Evolutionary conservation across 805 yeast genomes (phyloP).

Genomic region (Wickerhamomyces strasburgensis): DNA sequence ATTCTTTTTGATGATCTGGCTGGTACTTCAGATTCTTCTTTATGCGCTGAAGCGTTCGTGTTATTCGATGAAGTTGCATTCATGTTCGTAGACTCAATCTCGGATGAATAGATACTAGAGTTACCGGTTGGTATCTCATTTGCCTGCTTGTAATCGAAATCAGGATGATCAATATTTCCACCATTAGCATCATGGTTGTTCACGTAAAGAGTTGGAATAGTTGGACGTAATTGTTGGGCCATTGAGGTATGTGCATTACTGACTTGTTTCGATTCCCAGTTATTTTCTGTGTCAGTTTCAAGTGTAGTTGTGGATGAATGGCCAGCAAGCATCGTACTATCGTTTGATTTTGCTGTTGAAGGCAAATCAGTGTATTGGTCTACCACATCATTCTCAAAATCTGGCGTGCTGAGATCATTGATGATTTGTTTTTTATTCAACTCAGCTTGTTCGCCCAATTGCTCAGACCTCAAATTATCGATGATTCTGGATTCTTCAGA

Average conservation of each 20-base stretch:
- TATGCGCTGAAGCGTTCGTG: background rate
- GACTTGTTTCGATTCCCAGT: background rate
- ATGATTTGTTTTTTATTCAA: slow-evolving; percentile 1
- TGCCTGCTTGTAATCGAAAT: background rate
- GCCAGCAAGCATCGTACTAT: slow-evolving; percentile 12
- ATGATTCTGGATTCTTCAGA: slow-evolving; percentile 4
- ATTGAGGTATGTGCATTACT: slow-evolving; percentile 19
- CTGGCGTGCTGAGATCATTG: slow-evolving; percentile 3
- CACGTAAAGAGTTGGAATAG: slow-evolving; percentile 26
- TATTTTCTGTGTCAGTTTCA: slow-evolving; percentile 13
- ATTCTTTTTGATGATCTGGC: slow-evolving; percentile 30
- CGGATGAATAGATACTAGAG: slow-evolving; percentile 14
- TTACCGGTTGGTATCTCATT: background rate
- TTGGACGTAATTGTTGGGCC: slow-evolving; percentile 46
- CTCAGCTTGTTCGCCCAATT: slow-evolving; percentile 1
- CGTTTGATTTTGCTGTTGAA: slow-evolving; percentile 24
- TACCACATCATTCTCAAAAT: slow-evolving; percentile 11
- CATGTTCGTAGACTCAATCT: background rate
- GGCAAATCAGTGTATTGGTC: slow-evolving; percentile 20
- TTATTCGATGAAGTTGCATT: background rate
- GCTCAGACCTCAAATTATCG: slow-evolving; percentile 1
- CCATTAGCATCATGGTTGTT: slow-evolving; percentile 7
- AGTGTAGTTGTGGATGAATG: slow-evolving; percentile 21
- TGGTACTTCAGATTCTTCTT: slow-evolving; percentile 25
- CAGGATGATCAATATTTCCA: background rate